These are phyloP conservation scores for Microglena sp. DNA, from an alignment of 139 green algal genomes.

Conservation along the genomic window DNA sequence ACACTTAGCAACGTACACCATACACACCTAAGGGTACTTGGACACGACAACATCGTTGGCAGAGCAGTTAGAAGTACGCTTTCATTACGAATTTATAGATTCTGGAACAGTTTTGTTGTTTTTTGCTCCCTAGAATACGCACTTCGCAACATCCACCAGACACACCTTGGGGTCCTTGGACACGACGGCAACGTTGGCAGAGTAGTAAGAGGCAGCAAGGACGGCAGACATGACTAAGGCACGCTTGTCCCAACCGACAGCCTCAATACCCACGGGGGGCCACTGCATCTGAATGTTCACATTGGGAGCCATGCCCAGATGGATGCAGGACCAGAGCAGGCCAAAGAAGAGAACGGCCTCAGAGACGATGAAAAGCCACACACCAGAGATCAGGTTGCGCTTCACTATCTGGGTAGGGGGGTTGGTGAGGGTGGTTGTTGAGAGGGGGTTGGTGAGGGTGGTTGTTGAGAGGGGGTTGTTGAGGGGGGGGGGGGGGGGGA, in stretches of 20 bases:
- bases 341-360: constrained; percentile 35
- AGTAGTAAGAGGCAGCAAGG: constrained; percentile 39
- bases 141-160: neutral
- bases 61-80: too few relatives aligned
- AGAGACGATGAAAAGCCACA: constrained; percentile 38
- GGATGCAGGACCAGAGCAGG: constrained; percentile 36
- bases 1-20: too few relatives aligned
- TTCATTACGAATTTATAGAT: too few relatives aligned
- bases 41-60: too few relatives aligned
- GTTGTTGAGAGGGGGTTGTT: neutral
- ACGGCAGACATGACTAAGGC: constrained; percentile 38
- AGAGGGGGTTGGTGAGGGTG: neutral
- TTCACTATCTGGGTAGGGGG: constrained; percentile 14
- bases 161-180: constrained; percentile 37
- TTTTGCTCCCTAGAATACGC: neutral
- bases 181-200: constrained; percentile 39
- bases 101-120: too few relatives aligned
- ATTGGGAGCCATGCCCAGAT: constrained; percentile 25
- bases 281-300: constrained; percentile 30
- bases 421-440: neutral
- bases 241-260: constrained; percentile 39
- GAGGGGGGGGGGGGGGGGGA: neutral
- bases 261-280: constrained; percentile 36
- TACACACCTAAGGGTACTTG: too few relatives aligned
- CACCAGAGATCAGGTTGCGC: constrained; percentile 28